These are phyloP conservation scores for Aspergillus sergii DNA, from an alignment of 2,329 filamentous ascomycete species.

Conservation along the genomic window DNA sequence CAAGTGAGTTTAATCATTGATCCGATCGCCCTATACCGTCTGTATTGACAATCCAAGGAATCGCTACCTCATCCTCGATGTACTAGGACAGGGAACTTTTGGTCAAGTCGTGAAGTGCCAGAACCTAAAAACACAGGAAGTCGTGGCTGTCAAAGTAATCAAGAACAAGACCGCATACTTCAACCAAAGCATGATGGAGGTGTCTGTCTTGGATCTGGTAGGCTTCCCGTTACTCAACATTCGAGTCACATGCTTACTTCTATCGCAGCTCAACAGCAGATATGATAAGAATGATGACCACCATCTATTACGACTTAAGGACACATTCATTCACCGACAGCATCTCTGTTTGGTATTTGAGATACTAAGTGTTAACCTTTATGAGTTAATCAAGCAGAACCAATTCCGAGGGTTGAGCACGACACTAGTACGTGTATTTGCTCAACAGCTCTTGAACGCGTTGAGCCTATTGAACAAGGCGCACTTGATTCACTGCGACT, in stretches of 20 bases:
- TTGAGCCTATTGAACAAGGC: conserved; percentile 93
- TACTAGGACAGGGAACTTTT: conserved; percentile 95
- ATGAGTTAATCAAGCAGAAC: conserved; percentile 99
- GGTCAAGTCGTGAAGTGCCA: conserved; percentile 99
- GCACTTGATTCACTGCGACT: conserved; percentile 92
- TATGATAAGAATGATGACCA: conserved; percentile 99
- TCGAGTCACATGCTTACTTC: conserved; percentile 23
- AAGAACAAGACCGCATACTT: conserved; percentile 99
- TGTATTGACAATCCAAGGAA: conserved; percentile 59
- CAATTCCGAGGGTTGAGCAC: conserved; percentile 97
- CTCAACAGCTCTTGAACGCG: conserved; percentile 92
- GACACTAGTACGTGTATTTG: conserved; percentile 94
- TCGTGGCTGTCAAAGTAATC: conserved; percentile 98
- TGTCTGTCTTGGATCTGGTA: conserved; percentile 93
- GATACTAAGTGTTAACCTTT: conserved; percentile 92
- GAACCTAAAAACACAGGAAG: conserved; percentile 96
- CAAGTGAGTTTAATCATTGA: conserved; percentile 64
- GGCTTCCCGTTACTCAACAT: conserved; percentile 28
- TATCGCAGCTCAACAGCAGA: conserved; percentile 82
- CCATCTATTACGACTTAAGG: conserved; percentile 88
- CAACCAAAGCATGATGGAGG: conserved; percentile 99
- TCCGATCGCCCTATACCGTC: conserved; percentile 3
- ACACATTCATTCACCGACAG: conserved; percentile 97
- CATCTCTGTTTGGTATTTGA: conserved; percentile 97
- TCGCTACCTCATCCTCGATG: conserved; percentile 94